Evolutionary conservation across 1,284 basidiomycete species (phyloP), one percentile per base, ranked within the genome.

Genomic region (Irpex sp.): DNA sequence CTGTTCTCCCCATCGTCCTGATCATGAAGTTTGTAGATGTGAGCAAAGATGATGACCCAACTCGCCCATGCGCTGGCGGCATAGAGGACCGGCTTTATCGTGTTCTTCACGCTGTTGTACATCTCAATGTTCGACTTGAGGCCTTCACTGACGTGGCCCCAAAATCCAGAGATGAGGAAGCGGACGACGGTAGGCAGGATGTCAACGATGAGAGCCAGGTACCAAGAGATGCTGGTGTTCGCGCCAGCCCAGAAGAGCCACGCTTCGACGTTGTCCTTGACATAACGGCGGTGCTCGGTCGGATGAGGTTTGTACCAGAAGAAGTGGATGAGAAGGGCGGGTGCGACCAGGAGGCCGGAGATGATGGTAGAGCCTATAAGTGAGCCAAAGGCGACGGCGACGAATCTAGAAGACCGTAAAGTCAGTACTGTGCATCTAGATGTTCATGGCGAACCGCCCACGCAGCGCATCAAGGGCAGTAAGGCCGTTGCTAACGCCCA

Each of bases 211-310:
- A 91, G 78, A 5, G 86, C 90, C 36, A 92, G 83, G 67, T 81
- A 87, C 90, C 90, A 92, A 2, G 90, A 92, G 59, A 91, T 80
- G 62, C 89, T 75, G 59, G 92, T 76, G 72, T 92, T 92, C 40
- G 87, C 82, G 2, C 89, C 89, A 7, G 84, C 85, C 89, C 91
- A 92, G 74, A 89, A 89, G 5, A 91, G 77, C 90, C 90, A 92
- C 8, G 88, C 87, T 69, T 89, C 81, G 58, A 91, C 74, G 70
- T 91, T 92, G 66, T 87, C 80, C 58, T 82, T 82, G 64, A 90
- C 80, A 67, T 82, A 89, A 44, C 76, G 79, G 13, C 89, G 81
- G 66, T 85, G 76, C 6, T 81, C 78, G 13, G 83, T 84, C 7
- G 82, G 83, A 63, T 86, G 71, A 0, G 81, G 81, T 56, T 84